Percentiles rank a stretch among this genome's conserved stretches.
These are phyloP conservation scores for Grigorovia transvaalensis DNA, from an alignment of 805 yeast genomes.

Conservation along the genomic window DNA sequence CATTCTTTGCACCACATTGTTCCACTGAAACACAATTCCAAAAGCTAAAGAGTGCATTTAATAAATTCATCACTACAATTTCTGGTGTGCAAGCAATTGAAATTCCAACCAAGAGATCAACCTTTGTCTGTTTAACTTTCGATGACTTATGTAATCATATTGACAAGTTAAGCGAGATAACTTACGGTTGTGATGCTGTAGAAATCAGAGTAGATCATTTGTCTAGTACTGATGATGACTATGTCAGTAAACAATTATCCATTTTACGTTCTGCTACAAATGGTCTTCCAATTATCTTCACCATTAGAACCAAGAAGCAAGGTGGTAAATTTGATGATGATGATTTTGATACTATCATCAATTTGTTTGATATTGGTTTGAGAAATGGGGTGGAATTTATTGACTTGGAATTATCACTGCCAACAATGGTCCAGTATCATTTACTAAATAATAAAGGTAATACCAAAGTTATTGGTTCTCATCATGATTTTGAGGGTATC, in stretches of 20 bases:
- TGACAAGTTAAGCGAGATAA: conserved; percentile 40
- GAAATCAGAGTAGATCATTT: conserved; percentile 75
- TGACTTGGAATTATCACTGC: conserved; percentile 68
- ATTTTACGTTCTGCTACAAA: conserved; percentile 50
- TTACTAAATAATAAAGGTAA: conserved; percentile 43
- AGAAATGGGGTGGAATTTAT: conserved; percentile 72
- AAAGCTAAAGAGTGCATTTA: conserved; percentile 49
- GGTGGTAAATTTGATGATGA: conserved; percentile 74
- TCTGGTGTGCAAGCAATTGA: conserved; percentile 40
- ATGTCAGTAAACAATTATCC: conserved; percentile 67
- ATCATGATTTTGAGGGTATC: conserved; percentile 60
- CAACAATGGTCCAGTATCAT: conserved; percentile 42
- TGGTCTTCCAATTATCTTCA: conserved; percentile 68
- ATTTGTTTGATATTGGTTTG: conserved; percentile 51
- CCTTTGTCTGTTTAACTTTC: conserved; percentile 63
- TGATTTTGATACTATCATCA: conserved; percentile 36
- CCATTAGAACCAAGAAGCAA: conserved; percentile 66
- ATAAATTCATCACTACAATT: conserved; percentile 46
- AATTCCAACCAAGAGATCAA: conserved; percentile 38
- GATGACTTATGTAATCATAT: conserved; percentile 43
- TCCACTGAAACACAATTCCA: conserved; percentile 41
- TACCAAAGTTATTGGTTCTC: conserved; percentile 73
- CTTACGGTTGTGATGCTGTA: conserved; percentile 69
- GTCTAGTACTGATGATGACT: conserved; percentile 37
- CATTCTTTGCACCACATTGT: conserved; percentile 71